phyloP scores from a whole-genome alignment of 75 land plant genomes.

The Larix kaempferi region DNA sequence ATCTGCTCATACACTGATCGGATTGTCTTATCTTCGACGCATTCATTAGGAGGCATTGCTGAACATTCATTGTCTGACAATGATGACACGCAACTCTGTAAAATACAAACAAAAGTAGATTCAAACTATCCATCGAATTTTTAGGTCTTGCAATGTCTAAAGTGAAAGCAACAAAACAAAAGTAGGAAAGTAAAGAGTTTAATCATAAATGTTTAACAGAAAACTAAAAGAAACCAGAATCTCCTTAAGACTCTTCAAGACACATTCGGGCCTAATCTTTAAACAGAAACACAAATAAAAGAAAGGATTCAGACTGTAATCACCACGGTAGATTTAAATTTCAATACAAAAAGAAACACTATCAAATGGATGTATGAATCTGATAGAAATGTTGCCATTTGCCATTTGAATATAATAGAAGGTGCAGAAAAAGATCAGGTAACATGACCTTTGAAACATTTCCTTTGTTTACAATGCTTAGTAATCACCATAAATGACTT shows the following conservation, averaged over 20 bases:
- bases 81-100: conserved; percentile 13
- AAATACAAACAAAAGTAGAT: not conserved
- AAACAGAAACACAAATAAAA: not conserved
- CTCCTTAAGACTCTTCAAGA: not conserved
- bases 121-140: not conserved
- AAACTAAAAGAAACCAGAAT: not conserved
- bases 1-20: conserved; percentile 44
- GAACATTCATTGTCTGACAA: conserved; percentile 21
- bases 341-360: not conserved
- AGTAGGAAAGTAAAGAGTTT: not conserved
- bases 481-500: conserved; percentile 1
- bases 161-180: not conserved
- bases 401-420: not conserved
- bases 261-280: not conserved
- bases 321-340: not conserved
- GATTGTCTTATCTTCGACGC: conserved; percentile 60
- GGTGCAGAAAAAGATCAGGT: not conserved
- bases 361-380: not conserved
- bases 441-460: not conserved
- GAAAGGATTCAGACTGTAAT: not conserved
- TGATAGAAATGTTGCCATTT: not conserved
- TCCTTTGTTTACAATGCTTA: not conserved
- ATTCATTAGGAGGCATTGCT: conserved; percentile 19
- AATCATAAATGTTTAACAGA: not conserved
- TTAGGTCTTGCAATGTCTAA: not conserved